Percentiles rank a stretch among this genome's conserved stretches.
Evolutionary conservation across 805 yeast genomes (phyloP).

Genomic region (Candida maltosa): DNA sequence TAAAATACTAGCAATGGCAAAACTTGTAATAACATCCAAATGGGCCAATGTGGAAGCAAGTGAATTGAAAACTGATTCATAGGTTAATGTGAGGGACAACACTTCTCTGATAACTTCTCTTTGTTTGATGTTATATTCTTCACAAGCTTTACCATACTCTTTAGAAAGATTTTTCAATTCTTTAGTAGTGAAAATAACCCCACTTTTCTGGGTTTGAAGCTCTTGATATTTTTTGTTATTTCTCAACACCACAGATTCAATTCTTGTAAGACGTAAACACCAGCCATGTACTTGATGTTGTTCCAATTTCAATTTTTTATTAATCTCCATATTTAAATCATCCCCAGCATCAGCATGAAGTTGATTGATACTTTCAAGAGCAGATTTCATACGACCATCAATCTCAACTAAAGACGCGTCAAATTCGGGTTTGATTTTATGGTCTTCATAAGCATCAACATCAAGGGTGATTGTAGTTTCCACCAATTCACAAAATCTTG

Average conservation of each 20-base stretch:
- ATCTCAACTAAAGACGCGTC: slow-evolving; percentile 70
- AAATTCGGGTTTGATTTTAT: slow-evolving; percentile 83
- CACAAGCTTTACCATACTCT: slow-evolving; percentile 55
- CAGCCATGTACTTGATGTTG: slow-evolving; percentile 87
- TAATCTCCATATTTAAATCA: slow-evolving; percentile 76
- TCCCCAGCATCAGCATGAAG: slow-evolving; percentile 67
- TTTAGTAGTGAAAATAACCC: slow-evolving; percentile 83
- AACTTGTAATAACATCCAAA: slow-evolving; percentile 78
- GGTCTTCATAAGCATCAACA: slow-evolving; percentile 61
- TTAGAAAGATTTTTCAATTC: slow-evolving; percentile 58
- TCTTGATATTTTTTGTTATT: slow-evolving; percentile 61
- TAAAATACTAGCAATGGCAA: slow-evolving; percentile 74
- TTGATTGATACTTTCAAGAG: slow-evolving; percentile 52
- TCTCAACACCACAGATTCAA: slow-evolving; percentile 79
- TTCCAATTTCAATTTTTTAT: slow-evolving; percentile 86
- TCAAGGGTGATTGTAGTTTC: slow-evolving; percentile 89
- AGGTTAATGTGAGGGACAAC: slow-evolving; percentile 74
- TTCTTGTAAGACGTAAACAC: slow-evolving; percentile 91
- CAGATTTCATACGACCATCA: slow-evolving; percentile 52
- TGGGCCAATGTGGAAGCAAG: slow-evolving; percentile 64
- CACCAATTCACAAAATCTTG: slow-evolving; percentile 76
- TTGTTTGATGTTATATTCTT: slow-evolving; percentile 73
- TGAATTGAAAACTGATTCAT: slow-evolving; percentile 71
- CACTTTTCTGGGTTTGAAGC: slow-evolving; percentile 90
- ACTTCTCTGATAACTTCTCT: slow-evolving; percentile 78